Evolutionary conservation across 2,329 filamentous ascomycete genomes (phyloP).

Genomic region (Cordyceps tenuipes): DNA sequence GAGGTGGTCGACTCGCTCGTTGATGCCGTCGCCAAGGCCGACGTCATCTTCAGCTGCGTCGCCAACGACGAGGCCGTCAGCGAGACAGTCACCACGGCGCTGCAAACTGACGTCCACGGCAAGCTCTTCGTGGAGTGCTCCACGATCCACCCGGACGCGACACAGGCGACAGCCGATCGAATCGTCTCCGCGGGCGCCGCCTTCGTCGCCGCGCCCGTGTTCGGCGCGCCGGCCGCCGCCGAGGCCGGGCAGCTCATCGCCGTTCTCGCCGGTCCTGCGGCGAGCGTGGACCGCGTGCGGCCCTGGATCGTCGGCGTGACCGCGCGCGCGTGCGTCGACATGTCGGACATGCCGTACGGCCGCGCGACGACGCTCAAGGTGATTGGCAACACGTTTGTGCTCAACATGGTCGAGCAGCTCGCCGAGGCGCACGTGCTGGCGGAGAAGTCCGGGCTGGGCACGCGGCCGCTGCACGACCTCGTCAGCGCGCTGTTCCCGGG

Average conservation of each 20-base stretch:
- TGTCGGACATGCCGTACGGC: conserved; percentile 58
- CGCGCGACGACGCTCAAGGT: conserved; percentile 68
- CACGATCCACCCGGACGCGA: conserved; percentile 78
- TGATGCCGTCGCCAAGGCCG: conserved; percentile 58
- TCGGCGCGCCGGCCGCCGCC: conserved; percentile 63
- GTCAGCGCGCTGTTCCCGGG: conserved; percentile 68
- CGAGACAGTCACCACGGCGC: conserved; percentile 48
- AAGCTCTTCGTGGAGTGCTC: conserved; percentile 85
- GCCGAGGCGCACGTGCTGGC: conserved; percentile 71
- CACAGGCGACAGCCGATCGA: conserved; percentile 53
- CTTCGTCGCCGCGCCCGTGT: conserved; percentile 66
- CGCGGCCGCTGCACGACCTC: conserved; percentile 60
- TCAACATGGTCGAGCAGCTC: conserved; percentile 74
- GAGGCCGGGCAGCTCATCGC: conserved; percentile 63
- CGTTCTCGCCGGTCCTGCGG: conserved; percentile 59
- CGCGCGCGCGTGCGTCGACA: conserved; percentile 60
- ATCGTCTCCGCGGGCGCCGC: conserved; percentile 53
- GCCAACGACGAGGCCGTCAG: conserved; percentile 69
- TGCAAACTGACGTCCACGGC: conserved; percentile 46
- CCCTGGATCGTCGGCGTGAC: conserved; percentile 69
- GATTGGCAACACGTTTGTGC: conserved; percentile 77
- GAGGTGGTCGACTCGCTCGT: conserved; percentile 54
- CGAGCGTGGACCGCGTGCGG: conserved; percentile 53
- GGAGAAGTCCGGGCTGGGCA: conserved; percentile 71
- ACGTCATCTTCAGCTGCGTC: conserved; percentile 77